Conservation (phyloP, 495 filamentous ascomycete species). For the Penicillium ochrochloron region DNA sequence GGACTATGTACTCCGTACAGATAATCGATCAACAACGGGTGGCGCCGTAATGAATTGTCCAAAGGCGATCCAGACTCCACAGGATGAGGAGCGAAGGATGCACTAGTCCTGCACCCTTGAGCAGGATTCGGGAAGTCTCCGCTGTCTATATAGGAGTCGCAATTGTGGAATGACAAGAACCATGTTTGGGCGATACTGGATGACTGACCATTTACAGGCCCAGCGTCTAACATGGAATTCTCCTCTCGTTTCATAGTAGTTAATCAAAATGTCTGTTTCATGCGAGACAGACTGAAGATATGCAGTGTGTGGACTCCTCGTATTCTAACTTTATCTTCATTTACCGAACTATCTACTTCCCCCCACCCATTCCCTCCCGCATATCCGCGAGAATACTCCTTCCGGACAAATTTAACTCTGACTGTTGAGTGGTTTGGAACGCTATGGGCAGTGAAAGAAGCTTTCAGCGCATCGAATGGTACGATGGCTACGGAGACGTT, state of each 20-base stretch:
- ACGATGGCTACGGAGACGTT: not conserved
- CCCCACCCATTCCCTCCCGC: not conserved
- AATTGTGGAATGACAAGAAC: not conserved
- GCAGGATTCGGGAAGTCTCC: not conserved
- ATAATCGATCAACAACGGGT: not conserved
- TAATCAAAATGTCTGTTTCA: not conserved
- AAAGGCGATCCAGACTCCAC: not conserved
- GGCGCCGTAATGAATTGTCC: not conserved
- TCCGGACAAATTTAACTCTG: not conserved
- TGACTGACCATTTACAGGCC: not conserved
- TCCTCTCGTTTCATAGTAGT: not conserved
- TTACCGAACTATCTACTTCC: not conserved
- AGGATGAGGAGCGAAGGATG: constrained; percentile 1
- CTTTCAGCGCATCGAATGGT: not conserved
- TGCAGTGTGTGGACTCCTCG: not conserved
- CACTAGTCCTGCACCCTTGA: not conserved
- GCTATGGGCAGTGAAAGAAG: not conserved
- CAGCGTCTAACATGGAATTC: not conserved
- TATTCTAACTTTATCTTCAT: not conserved
- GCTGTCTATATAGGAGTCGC: not conserved
- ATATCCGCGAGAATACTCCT: not conserved
- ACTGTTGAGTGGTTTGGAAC: not conserved
- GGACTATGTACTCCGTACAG: not conserved
- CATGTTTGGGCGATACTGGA: not conserved
- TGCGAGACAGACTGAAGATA: not conserved